phyloP scores from a whole-genome alignment of 2,329 filamentous ascomycete genomes.

The Botrytis porri region DNA sequence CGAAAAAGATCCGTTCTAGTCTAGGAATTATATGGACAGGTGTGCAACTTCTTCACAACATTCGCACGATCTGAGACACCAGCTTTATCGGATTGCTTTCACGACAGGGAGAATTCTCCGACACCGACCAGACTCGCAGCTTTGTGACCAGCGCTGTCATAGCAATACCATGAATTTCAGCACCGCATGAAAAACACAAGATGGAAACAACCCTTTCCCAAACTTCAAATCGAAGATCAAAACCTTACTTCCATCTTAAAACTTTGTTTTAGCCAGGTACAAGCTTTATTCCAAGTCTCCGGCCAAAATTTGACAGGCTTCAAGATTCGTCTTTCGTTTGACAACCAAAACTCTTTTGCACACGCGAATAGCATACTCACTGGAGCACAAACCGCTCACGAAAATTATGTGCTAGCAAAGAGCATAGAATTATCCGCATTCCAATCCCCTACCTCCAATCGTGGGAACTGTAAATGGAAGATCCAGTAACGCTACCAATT shows the following conservation, averaged over 20 bases:
- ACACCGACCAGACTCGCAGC: background rate
- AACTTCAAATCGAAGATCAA: background rate
- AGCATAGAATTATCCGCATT: background rate
- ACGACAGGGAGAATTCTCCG: background rate
- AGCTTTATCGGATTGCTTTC: background rate
- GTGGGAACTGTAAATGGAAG: background rate
- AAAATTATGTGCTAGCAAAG: background rate
- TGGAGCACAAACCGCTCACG: background rate
- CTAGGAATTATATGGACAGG: too few relatives aligned
- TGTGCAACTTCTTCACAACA: background rate
- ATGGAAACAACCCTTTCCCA: background rate
- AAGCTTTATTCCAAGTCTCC: background rate
- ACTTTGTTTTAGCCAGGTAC: too few relatives aligned
- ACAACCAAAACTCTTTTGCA: background rate
- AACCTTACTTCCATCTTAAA: background rate
- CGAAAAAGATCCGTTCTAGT: too few relatives aligned
- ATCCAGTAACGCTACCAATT: background rate
- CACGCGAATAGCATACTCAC: background rate
- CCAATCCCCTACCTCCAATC: background rate
- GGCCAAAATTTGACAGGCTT: background rate
- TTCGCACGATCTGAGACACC: background rate
- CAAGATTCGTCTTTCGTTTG: background rate
- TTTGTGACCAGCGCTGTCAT: background rate
- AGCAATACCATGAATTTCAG: background rate
- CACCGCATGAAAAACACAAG: background rate